These are phyloP conservation scores for Laburnicola sp. DNA, from an alignment of 2,329 filamentous ascomycete species.

Conservation along the genomic window DNA sequence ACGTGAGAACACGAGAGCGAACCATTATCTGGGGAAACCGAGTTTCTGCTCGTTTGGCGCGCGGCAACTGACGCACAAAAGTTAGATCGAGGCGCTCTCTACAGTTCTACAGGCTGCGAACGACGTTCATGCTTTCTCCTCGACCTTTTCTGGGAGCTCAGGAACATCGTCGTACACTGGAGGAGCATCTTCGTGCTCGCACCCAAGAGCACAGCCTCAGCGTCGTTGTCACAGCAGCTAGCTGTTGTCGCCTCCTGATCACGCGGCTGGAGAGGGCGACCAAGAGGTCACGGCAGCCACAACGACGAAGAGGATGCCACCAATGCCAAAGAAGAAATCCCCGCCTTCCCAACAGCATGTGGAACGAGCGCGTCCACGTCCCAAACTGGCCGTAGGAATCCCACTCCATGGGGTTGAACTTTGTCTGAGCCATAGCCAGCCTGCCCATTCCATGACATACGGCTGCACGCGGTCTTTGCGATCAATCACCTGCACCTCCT, in stretches of 20 bases:
- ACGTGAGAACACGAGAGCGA: too few relatives aligned
- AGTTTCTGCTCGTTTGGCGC: too few relatives aligned
- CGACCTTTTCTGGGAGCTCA: slow-evolving; percentile 22
- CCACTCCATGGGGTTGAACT: slow-evolving; percentile 35
- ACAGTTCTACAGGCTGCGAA: not conserved
- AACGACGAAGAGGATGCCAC: slow-evolving; percentile 21
- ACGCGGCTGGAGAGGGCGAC: slow-evolving; percentile 19
- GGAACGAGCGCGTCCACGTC: slow-evolving; percentile 22
- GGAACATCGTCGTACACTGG: slow-evolving; percentile 27
- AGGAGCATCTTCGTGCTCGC: slow-evolving; percentile 17
- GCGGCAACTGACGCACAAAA: not conserved
- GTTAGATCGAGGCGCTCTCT: too few relatives aligned
- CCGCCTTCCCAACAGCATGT: slow-evolving; percentile 15
- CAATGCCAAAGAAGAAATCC: slow-evolving; percentile 16
- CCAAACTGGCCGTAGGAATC: slow-evolving; percentile 35
- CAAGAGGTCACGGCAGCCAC: slow-evolving; percentile 15
- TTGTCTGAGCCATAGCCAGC: slow-evolving; percentile 26
- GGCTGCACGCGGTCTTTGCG: slow-evolving; percentile 23
- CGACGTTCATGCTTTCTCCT: not conserved
- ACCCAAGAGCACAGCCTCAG: slow-evolving; percentile 25
- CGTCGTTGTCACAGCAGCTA: slow-evolving; percentile 15
- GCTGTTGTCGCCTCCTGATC: slow-evolving; percentile 14
- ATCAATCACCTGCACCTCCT: slow-evolving; percentile 29
- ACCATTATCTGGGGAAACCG: too few relatives aligned
- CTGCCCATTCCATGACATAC: slow-evolving; percentile 35